Base-by-base conservation (phyloP, 176 grass and related monocot species). In the Lolium rigidum region DNA sequence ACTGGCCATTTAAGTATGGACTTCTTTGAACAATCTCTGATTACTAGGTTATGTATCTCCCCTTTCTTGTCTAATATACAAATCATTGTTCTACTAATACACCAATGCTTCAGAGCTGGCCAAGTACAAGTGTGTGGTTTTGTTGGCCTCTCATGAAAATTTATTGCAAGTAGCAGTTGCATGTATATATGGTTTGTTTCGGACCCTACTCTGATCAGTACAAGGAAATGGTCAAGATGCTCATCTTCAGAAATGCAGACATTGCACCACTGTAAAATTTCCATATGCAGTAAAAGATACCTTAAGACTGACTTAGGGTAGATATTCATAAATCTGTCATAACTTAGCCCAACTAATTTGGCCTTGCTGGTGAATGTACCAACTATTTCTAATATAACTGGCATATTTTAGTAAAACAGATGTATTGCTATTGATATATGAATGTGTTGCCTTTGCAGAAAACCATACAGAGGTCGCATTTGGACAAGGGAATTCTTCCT, bases 401-500 rank as follows among this genome's bases (percentile, higher is more conserved):
- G 1, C 16, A 63, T 60, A 24, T 82, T 59, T 79, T 21, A 78
- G 28, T 54, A 69, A 25, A 35, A 76, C 82, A 8, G 18, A 80
- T 46, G 63, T 47, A 24, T 55, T 75, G 20, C 39, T 78, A 89
- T 51, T n/a, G 5, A 28, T 83, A 13, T 51, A 52, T 80, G 17
- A 2, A 38, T 77, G 13, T 81, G 16, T 83, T 84, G 22, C 39
- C 51, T 77, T 26, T 47, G 44, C 76, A 89, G 84, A 80, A 86
- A 86, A 10, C 49, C 35, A 44, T 25, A 73, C 89, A 18, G 69
- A 94, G 31, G 86, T 91, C 55, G 92, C 92, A 84, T 94, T 94
- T 84, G 92, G 89, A 77, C 89, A 86, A 31, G 89, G 89, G 69
- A 87, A 80, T 46, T 91, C 92, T 70, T 83, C 80, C 18, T 58